Evolutionary conservation across 2,329 filamentous ascomycete species (phyloP), one percentile per base, ranked within the genome.

Genomic region (Penicillium sp.): DNA sequence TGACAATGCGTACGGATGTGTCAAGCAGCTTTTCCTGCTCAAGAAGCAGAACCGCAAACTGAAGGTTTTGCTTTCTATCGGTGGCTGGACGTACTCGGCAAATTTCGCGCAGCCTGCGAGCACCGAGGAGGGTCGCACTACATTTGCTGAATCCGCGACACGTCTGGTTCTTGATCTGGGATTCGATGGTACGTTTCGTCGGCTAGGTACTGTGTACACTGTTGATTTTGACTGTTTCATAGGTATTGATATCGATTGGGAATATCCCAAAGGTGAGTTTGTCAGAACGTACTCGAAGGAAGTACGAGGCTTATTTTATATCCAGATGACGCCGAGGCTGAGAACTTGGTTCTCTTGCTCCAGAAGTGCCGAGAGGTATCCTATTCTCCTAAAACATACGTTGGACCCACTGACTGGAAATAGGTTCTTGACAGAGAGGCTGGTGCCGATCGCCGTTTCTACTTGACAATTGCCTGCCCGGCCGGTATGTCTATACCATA

Each of bases 11-110:
- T 92, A 91, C 67, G 91, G 91, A 43, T 89, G 85, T 67, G 75
- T 90, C 58, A 92, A 93, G 76, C 89, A 93, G 70, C 78, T 96
- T 1, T 90, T 83, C 72, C 74, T 90, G 7, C 81, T 90, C 58
- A 94, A 94, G 79, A 87, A 91, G 75, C 78, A 82, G 66, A 85
- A 94, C 71, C 83, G 91, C 35, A 85, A 89, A 53, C 73, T 94
- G 58, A 96, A 96, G 73, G 81, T 89, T 4, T 82, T 96, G 8
- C 83, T 97, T 3, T 93, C 89, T 55, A 90, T 94, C 57, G 91
- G 91, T 33, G 91, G 91, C 17, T 93, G 88, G 86, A 89, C 86
- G 0, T 91, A 89, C 71, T 90, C 88, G 4, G 75, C 84, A 73
- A 94, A 96, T 77, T 96, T 97, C 75, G 79, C 85, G 1, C 78